Percentiles rank a stretch among this genome's conserved stretches.
Conservation (phyloP, 495 filamentous ascomycete genomes). For the Acidiella bohemica region DNA sequence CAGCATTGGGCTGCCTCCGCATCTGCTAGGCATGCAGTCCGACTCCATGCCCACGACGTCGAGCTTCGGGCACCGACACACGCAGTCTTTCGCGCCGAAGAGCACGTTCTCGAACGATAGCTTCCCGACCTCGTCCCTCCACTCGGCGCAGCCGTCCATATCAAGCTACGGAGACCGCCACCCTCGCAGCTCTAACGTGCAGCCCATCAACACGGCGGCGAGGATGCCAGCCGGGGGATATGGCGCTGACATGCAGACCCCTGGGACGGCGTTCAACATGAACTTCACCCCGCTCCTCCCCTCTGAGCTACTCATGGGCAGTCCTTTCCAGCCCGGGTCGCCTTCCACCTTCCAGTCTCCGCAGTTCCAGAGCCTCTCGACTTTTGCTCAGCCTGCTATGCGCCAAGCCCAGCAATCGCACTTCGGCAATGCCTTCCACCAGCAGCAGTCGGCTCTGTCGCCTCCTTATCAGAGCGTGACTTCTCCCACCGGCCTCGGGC, state of each 20-base stretch:
- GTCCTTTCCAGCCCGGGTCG: conserved; percentile 90
- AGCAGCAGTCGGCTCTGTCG: conserved; percentile 49
- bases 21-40: conserved; percentile 80
- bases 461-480: conserved; percentile 55
- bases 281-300: conserved; percentile 93
- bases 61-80: conserved; percentile 42
- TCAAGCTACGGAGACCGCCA: conserved; percentile 72
- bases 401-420: conserved; percentile 42
- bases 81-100: conserved; percentile 41
- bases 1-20: conserved; percentile 59
- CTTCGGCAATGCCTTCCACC: conserved; percentile 47
- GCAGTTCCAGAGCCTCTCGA: conserved; percentile 73
- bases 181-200: conserved; percentile 71
- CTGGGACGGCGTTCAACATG: conserved; percentile 88
- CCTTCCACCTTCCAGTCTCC: conserved; percentile 79
- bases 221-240: conserved; percentile 40
- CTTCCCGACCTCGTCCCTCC: conserved; percentile 83
- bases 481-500: conserved; percentile 59
- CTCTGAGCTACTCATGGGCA: conserved; percentile 85
- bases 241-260: conserved; percentile 62
- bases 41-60: conserved; percentile 40
- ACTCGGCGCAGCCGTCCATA: conserved; percentile 54
- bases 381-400: conserved; percentile 53
- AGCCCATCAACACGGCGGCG: conserved; percentile 74
- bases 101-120: conserved; percentile 60